Evolutionary conservation across 2,329 filamentous ascomycete species (phyloP), one percentile per base, ranked within the genome.

Genomic region (Zasmidium angulare): DNA sequence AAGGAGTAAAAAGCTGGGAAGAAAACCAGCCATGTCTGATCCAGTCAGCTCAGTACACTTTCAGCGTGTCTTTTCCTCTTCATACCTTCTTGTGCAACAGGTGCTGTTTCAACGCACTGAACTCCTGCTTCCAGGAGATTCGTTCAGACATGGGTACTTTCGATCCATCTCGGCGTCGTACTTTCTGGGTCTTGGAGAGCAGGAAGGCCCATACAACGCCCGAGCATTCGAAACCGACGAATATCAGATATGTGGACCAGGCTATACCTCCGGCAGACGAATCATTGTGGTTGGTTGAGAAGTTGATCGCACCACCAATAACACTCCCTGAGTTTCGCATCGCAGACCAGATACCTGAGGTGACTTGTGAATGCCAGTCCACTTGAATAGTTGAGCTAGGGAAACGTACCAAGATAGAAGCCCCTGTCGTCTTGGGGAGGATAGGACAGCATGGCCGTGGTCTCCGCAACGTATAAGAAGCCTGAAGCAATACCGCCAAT

Each of bases 1-100:
- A 76, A 76, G 1, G 73, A 74, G 64, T 75, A 75, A 59, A 76
- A 74, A 1, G 71, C 68, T 0, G 73, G 73, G 9, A 75, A 58
- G 50, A 72, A 70, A 46, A 75, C 66, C 2, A 75, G 71, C 71
- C 60, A 63, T n/a, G 69, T 73, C 71, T 73, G 22, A n/a, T 7
- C 3, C 6, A 17, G 36, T 43, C 36, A 43, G 36, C 36, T 9
- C 36, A 17, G 6, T 9, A 31, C 11, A 14, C n/a, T 21, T 53
- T 36, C 29, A 14, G 7, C 7, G 14, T 7, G 29, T 36, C 14
- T 36, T 14, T 7, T 36, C 7, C 55, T 46, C 22, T 7, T 57
- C 66, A 53, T 22, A 69, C 71, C 66, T 74, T 72, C 22, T 63
- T 69, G 7, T 63, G 58, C 36, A 67, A 62, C 12, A 66, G 36